These are phyloP conservation scores for Entophlyctis helioformis DNA, from an alignment of 192 early-diverging fungal genomes.

Conservation along the genomic window DNA sequence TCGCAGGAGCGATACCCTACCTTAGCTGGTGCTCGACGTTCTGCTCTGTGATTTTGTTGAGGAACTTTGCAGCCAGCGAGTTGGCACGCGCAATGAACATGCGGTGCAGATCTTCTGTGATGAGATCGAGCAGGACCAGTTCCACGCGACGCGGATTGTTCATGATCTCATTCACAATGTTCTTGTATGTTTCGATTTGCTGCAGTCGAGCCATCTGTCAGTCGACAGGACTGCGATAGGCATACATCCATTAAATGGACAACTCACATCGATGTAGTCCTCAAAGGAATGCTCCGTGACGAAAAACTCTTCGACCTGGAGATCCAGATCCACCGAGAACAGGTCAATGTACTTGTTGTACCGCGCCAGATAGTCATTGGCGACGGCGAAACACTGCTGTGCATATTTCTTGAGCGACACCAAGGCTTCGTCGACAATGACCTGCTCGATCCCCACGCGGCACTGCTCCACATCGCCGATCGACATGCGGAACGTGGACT, in stretches of 20 bases:
- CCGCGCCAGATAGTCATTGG: conserved; percentile 22
- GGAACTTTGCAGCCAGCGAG: too few species aligned
- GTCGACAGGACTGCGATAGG: background rate
- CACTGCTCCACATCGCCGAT: conserved; percentile 10
- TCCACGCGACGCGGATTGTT: conserved; percentile 26
- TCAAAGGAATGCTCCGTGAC: conserved; percentile 35
- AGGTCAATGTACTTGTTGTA: conserved; percentile 34
- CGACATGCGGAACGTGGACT: too few species aligned
- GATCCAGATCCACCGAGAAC: conserved; percentile 17
- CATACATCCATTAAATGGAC: too few species aligned
- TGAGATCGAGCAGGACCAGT: conserved; percentile 37
- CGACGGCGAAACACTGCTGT: conserved; percentile 29
- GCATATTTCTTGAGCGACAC: conserved; percentile 19
- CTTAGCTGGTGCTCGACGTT: conserved; percentile 35
- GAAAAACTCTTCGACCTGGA: conserved; percentile 25
- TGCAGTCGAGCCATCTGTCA: conserved; percentile 2
- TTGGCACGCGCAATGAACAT: conserved; percentile 29
- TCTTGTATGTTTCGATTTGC: conserved; percentile 42
- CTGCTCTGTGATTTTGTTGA: conserved; percentile 33
- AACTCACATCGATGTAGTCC: conserved; percentile 27
- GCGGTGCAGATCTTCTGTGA: conserved; percentile 37
- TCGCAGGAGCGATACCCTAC: conserved; percentile 12
- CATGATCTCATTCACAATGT: conserved; percentile 21
- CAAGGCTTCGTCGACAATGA: conserved; percentile 14
- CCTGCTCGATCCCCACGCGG: conserved; percentile 20